A percentile compares a stretch with the other conserved stretches of the same genome.
These are phyloP conservation scores for Musa balbisiana DNA, from an alignment of 202 grass and related monocot species.

Conservation along the genomic window DNA sequence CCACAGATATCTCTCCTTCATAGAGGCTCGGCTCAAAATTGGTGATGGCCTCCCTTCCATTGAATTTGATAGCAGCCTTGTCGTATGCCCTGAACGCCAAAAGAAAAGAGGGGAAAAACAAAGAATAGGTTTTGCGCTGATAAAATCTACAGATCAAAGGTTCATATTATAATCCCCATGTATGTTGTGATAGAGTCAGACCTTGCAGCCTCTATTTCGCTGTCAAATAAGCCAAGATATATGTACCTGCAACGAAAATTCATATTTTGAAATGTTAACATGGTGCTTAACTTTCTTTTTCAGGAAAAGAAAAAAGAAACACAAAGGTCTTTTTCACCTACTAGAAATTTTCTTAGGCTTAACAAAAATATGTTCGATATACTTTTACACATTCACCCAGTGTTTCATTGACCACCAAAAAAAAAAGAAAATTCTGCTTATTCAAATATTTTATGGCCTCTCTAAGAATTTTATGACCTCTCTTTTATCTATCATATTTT, in stretches of 20 bases:
- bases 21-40: constrained; percentile 18
- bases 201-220: constrained; percentile 27
- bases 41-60: constrained; percentile 22
- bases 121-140: neutral
- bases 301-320: neutral
- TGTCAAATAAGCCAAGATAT: constrained; percentile 29
- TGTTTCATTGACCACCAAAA: no score
- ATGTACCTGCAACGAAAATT: constrained; percentile 19
- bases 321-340: no score
- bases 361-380: no score
- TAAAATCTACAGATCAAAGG: no score
- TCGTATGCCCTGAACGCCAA: constrained; percentile 10
- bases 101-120: neutral
- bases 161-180: neutral
- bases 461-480: no score
- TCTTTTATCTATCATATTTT: no score
- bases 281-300: neutral
- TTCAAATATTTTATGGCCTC: no score
- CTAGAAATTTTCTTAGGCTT: no score
- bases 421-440: no score
- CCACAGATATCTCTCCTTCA: neutral
- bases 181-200: neutral
- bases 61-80: constrained; percentile 23
- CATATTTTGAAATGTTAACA: neutral
- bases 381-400: no score